Percentiles rank a stretch among this genome's conserved stretches.
Evolutionary conservation across 352 stramenopile genomes (phyloP).

Genomic region (Phytophthora palmivora): DNA sequence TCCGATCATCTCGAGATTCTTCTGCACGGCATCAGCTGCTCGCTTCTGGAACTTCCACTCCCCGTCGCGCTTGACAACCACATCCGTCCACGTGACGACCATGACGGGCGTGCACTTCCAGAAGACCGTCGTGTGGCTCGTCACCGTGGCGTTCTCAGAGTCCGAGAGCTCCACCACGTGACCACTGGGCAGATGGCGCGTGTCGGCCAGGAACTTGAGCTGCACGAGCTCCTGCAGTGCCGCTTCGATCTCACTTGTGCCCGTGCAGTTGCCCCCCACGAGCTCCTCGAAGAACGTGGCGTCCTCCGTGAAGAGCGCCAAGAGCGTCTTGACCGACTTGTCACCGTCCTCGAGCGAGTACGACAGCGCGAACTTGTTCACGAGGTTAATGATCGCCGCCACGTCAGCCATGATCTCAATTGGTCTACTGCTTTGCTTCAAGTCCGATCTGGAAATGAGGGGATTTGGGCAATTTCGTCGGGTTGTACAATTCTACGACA

Average conservation of each 20-base stretch:
- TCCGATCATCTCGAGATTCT: slow-evolving; percentile 90
- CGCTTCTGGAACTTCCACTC: slow-evolving; percentile 81
- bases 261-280: slow-evolving; percentile 63
- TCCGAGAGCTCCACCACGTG: slow-evolving; percentile 79
- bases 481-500: slow-evolving; percentile 24
- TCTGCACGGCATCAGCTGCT: slow-evolving; percentile 80
- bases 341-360: slow-evolving; percentile 86
- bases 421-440: slow-evolving; percentile 19
- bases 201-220: slow-evolving; percentile 87
- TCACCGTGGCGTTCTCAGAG: slow-evolving; percentile 58
- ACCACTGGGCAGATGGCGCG: slow-evolving; percentile 80
- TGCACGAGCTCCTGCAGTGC: slow-evolving; percentile 69
- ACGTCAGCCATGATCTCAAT: slow-evolving; percentile 68
- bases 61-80: slow-evolving; percentile 76
- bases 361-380: slow-evolving; percentile 81
- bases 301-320: slow-evolving; percentile 78
- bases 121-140: slow-evolving; percentile 76
- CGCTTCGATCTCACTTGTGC: slow-evolving; percentile 75
- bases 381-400: slow-evolving; percentile 82
- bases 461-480: slow-evolving; percentile 2
- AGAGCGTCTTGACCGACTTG: slow-evolving; percentile 67
- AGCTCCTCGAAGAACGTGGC: slow-evolving; percentile 82
- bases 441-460: slow-evolving; percentile 39
- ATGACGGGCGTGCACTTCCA: slow-evolving; percentile 89
- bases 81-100: slow-evolving; percentile 84